These are phyloP conservation scores for Cicer arietinum DNA, from an alignment of 306 rosid species.

Conservation along the genomic window DNA sequence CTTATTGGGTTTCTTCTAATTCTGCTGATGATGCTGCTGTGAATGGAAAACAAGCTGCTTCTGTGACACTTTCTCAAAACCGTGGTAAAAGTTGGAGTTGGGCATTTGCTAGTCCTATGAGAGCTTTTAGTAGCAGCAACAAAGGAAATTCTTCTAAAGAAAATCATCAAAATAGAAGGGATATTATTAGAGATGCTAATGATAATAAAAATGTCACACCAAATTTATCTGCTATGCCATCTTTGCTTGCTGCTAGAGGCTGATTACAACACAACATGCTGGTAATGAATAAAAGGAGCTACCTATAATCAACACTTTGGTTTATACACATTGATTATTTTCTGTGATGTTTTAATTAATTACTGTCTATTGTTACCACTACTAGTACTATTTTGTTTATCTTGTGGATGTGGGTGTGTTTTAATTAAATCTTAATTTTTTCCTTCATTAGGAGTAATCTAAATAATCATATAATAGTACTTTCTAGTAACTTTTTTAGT, in stretches of 20 bases:
- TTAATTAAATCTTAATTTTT: conserved; percentile 11
- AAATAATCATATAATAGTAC: conserved; percentile 14
- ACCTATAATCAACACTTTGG: neutral
- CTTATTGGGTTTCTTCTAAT: conserved; percentile 71
- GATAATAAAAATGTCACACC: conserved; percentile 54
- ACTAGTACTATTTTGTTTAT: conserved; percentile 21
- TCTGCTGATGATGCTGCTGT: conserved; percentile 58
- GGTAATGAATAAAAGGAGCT: neutral
- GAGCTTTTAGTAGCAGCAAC: conserved; percentile 63
- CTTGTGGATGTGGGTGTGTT: conserved; percentile 13
- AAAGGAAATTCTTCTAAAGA: conserved; percentile 62
- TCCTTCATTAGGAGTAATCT: conserved; percentile 22
- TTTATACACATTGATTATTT: conserved; percentile 31
- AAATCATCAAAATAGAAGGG: conserved; percentile 52
- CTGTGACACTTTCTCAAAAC: conserved; percentile 48
- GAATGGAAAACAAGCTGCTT: conserved; percentile 46
- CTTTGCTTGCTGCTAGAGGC: conserved; percentile 69
- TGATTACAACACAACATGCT: conserved; percentile 16
- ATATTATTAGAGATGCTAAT: conserved; percentile 59
- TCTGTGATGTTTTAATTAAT: conserved; percentile 39
- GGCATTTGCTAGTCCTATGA: conserved; percentile 96
- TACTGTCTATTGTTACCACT: conserved; percentile 11
- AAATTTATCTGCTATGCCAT: conserved; percentile 75
- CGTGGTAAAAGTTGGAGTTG: conserved; percentile 77
- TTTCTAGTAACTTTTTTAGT: neutral